phyloP scores from a whole-genome alignment of 2,329 filamentous ascomycete genomes.

The Ophiocordyceps camponoti-leonardi region DNA sequence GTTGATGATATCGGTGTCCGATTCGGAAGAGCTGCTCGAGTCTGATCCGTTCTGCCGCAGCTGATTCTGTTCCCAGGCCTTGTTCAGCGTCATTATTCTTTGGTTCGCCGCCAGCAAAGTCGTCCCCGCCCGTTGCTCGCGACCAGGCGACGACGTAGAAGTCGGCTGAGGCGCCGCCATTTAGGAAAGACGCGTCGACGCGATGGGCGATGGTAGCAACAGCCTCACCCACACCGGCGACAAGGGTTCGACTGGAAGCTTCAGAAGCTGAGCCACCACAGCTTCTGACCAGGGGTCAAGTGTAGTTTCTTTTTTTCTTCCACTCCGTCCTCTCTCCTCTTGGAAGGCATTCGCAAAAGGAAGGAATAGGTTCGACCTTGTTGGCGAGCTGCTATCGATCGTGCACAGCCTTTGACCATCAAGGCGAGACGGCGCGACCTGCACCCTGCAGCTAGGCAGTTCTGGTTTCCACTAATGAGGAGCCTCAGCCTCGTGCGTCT shows the following conservation, averaged over 20 bases:
- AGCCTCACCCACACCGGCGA: background rate
- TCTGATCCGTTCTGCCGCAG: background rate
- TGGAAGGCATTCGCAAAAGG: no score
- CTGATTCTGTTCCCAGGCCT: slow-evolving; percentile 11
- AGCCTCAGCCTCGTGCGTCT: no score
- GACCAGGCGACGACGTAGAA: background rate
- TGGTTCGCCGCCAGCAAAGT: slow-evolving; percentile 4
- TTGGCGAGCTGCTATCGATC: no score
- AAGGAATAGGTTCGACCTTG: no score
- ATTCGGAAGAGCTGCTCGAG: background rate
- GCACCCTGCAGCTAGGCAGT: no score
- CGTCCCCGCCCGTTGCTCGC: background rate
- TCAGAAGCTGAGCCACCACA: background rate
- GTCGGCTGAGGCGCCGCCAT: background rate
- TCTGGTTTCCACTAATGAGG: no score
- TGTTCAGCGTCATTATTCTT: slow-evolving; percentile 12
- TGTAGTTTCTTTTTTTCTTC: no score
- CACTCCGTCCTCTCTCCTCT: no score
- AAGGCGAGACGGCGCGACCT: no score
- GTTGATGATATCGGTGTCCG: background rate
- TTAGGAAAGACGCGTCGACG: background rate
- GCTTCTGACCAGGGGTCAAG: background rate
- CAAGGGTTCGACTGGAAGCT: background rate
- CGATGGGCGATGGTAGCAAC: background rate
- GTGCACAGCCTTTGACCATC: no score